Evolutionary conservation across 768 basidiomycete genomes (phyloP), one percentile per base, ranked within the genome.

Genomic region (Naganishia vaughanmartiniae): DNA sequence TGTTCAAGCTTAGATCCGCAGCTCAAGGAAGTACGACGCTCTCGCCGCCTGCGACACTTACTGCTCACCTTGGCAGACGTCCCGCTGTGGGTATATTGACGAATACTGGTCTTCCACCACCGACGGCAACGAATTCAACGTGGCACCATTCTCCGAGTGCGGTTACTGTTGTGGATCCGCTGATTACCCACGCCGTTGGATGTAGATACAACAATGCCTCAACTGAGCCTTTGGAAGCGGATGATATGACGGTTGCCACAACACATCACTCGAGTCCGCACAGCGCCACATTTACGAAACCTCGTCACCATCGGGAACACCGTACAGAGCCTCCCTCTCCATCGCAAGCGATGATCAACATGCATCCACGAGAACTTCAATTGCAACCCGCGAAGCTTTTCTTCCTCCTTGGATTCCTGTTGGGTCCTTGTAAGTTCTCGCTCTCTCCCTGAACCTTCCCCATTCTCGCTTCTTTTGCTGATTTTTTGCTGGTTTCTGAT

Each of bases 381-480:
- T 33, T 73, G 0, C 46, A 67, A 48, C 72, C 69, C 10, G 72
- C 72, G 21, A 70, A 70, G 31, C 36, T 73, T 28, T 54, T 73
- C 33, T 73, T 73, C 69, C 36, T 73, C 51, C 57, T 73, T 0
- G 72, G 72, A 21, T 73, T 73, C 58, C 42, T 73, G 51, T 48
- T 73, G 4, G 72, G 72, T 39, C 72, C 72, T 63, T 73, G 72
- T 73, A 48, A 70, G 72, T 73, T 21, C 15, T 39, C 67, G 36
- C 21, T 36, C 7, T 34, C 21, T 36, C 19, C 24, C 45, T 53
- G 21, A 51, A 4, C 31, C 26, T 65, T 7, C 30, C 9, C 2
- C n/a, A 33, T n/a, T 2, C 14, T 10, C 36, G 12, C 36, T 36
- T 36, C 12, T 36, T 36, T 36, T 12, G 34, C 34, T 36, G 34